These are phyloP conservation scores for Cytospora piceae DNA, from an alignment of 2,329 filamentous ascomycete species.

Conservation along the genomic window DNA sequence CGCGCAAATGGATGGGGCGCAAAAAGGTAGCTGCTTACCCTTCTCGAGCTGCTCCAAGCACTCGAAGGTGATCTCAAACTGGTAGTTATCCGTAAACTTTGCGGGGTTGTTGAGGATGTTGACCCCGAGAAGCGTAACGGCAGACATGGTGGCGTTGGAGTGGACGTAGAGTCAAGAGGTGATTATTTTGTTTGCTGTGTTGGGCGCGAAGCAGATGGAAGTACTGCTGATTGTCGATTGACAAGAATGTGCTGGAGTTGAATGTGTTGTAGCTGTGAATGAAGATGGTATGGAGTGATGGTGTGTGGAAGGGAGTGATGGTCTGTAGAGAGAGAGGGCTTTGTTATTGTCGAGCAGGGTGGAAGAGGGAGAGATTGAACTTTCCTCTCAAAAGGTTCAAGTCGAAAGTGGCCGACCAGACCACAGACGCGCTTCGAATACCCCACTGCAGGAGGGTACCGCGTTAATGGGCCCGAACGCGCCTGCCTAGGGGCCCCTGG, in stretches of 20 bases:
- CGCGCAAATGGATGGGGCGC: not conserved
- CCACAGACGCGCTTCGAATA: constrained; percentile 15
- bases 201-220: not conserved
- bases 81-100: constrained; percentile 87
- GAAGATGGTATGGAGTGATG: not conserved
- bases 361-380: constrained; percentile 1
- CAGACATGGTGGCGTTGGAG: constrained; percentile 68
- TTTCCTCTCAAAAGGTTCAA: not conserved
- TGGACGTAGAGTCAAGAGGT: not conserved
- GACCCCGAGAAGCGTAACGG: constrained; percentile 93
- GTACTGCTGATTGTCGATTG: not conserved
- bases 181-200: not conserved
- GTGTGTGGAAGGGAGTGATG: not conserved
- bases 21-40: constrained; percentile 56
- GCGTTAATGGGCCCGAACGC: constrained; percentile 19
- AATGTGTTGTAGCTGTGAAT: not conserved
- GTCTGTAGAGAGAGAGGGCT: not conserved
- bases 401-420: constrained; percentile 21
- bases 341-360: not conserved
- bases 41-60: constrained; percentile 94
- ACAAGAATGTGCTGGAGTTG: not conserved
- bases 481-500: not conserved
- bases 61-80: constrained; percentile 99
- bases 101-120: constrained; percentile 97
- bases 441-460: constrained; percentile 1